These are phyloP conservation scores for Alternaria sp. DNA, from an alignment of 2,329 filamentous ascomycete species.

Conservation along the genomic window DNA sequence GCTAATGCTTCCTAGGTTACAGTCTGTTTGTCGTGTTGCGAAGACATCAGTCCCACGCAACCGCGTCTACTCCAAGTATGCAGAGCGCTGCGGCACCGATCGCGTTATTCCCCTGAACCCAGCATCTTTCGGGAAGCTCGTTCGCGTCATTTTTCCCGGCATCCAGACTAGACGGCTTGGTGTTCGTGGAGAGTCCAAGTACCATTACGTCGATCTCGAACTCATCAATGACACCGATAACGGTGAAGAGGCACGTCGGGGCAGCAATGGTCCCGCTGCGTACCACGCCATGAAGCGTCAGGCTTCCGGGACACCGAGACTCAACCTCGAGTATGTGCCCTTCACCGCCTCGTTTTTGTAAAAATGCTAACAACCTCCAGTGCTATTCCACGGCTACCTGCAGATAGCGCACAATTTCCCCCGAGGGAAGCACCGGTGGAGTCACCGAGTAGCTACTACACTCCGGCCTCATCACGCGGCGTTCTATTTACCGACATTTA, in stretches of 20 bases:
- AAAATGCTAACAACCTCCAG: slow-evolving; percentile 36
- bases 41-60: slow-evolving; percentile 90
- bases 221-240: slow-evolving; percentile 57
- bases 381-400: slow-evolving; percentile 56
- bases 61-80: slow-evolving; percentile 94
- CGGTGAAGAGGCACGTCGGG: slow-evolving; percentile 34
- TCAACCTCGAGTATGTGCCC: slow-evolving; percentile 48
- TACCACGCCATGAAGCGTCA: slow-evolving; percentile 44
- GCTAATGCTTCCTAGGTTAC: slow-evolving; percentile 67
- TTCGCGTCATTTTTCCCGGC: slow-evolving; percentile 93
- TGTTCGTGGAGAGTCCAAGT: slow-evolving; percentile 96
- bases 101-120: slow-evolving; percentile 95
- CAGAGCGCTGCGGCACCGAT: slow-evolving; percentile 88
- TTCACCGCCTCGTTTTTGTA: not conserved
- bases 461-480: slow-evolving; percentile 55
- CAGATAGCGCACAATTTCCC: slow-evolving; percentile 60
- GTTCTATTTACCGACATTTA: slow-evolving; percentile 59
- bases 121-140: slow-evolving; percentile 96
- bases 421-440: slow-evolving; percentile 39
- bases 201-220: slow-evolving; percentile 78
- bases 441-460: slow-evolving; percentile 39
- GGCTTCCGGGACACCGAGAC: slow-evolving; percentile 41
- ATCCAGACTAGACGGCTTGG: slow-evolving; percentile 91
- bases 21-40: slow-evolving; percentile 72
- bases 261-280: slow-evolving; percentile 33